Percentiles rank a stretch among this genome's conserved stretches.
Evolutionary conservation across 768 basidiomycete species (phyloP).

Genomic region (Lactifluus hygrophoroides): DNA sequence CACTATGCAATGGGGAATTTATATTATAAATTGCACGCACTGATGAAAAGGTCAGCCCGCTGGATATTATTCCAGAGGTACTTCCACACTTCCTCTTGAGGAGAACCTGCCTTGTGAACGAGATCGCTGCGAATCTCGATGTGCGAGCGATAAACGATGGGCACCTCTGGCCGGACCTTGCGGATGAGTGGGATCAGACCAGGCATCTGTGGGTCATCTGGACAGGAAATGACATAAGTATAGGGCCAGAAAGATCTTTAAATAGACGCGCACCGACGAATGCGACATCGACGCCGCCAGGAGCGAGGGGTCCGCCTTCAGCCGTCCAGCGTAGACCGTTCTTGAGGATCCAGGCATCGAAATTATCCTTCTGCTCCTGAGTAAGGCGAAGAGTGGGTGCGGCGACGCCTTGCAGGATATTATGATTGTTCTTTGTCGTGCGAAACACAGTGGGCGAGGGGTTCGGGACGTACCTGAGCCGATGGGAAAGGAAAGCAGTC

Average conservation of each 20-base stretch:
- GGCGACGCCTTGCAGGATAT: conserved; percentile 90
- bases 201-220: conserved; percentile 89
- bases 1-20: neutral
- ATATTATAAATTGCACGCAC: conserved; percentile 32
- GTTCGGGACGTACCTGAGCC: conserved; percentile 73
- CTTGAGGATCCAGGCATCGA: conserved; percentile 83
- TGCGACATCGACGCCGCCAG: conserved; percentile 77
- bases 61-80: conserved; percentile 93
- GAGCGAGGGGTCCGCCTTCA: conserved; percentile 74
- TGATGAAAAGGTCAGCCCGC: conserved; percentile 85
- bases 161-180: conserved; percentile 72
- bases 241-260: neutral
- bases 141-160: conserved; percentile 90
- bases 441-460: conserved; percentile 86
- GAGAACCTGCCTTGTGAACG: conserved; percentile 70
- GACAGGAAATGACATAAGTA: conserved; percentile 8
- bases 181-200: conserved; percentile 90
- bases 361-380: conserved; percentile 67
- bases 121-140: conserved; percentile 85
- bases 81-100: conserved; percentile 89
- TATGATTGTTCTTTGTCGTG: conserved; percentile 93
- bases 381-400: conserved; percentile 68
- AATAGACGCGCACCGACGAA: conserved; percentile 58
- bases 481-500: conserved; percentile 12
- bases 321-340: conserved; percentile 86